Evolutionary conservation across 495 filamentous ascomycete genomes (phyloP).

Genomic region (Cudoniella acicularis): DNA sequence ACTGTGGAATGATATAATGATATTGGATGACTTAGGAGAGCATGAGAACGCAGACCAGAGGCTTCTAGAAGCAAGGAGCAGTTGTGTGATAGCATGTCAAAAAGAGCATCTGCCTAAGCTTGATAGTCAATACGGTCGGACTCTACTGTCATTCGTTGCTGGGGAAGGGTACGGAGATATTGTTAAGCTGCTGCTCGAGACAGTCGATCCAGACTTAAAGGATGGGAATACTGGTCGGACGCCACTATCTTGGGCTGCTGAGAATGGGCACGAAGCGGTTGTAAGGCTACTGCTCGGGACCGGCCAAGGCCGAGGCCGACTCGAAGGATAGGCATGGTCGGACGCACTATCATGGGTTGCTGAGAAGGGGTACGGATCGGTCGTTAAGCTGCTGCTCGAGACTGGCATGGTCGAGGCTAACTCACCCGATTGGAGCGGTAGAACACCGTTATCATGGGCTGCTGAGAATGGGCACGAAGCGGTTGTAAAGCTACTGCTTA

Average conservation of each 20-base stretch:
- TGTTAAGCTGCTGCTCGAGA: too few relatives aligned
- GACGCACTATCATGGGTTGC: neutral
- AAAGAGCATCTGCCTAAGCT: slow-evolving; percentile 2
- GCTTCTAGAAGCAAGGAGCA: slow-evolving; percentile 15
- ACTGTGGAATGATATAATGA: slow-evolving; percentile 16
- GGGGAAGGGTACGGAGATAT: too few relatives aligned
- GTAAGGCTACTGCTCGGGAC: neutral
- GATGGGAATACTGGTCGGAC: neutral
- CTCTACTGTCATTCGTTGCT: too few relatives aligned
- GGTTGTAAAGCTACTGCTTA: slow-evolving; percentile 11
- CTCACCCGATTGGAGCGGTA: neutral
- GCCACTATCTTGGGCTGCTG: neutral
- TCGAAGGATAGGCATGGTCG: neutral
- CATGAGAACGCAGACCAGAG: slow-evolving; percentile 21
- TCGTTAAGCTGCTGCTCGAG: neutral
- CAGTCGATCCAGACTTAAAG: too few relatives aligned
- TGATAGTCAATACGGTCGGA: neutral
- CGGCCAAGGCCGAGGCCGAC: neutral
- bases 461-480: neutral
- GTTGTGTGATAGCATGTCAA: neutral
- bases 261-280: neutral
- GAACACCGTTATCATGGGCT: neutral
- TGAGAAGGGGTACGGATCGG: neutral
- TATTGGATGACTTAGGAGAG: slow-evolving; percentile 16
- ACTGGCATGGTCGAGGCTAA: neutral